Conservation (phyloP, 176 grass and related monocot species). For the Ensete glaucum region DNA sequence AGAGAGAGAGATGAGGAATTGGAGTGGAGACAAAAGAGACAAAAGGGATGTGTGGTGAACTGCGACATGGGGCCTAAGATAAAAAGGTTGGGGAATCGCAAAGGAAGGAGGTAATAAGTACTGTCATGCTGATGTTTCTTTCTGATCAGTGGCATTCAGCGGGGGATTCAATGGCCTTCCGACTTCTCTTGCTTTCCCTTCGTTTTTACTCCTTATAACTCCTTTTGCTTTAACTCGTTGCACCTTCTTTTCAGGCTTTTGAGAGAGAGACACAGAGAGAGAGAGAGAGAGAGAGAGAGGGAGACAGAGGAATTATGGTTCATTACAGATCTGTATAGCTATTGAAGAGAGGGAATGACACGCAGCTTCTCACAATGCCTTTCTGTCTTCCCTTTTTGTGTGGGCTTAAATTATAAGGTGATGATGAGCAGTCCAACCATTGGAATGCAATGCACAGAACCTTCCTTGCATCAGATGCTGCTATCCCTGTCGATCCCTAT, state of each 20-base stretch:
- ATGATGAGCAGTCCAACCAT: constrained; percentile 22
- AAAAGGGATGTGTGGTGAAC: constrained; percentile 33
- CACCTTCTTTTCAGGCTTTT: constrained; percentile 9
- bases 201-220: constrained; percentile 15
- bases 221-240: neutral
- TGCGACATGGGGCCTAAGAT: constrained; percentile 13
- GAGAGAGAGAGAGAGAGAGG: too few relatives aligned
- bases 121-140: constrained; percentile 41
- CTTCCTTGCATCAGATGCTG: too few relatives aligned
- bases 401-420: constrained; percentile 29
- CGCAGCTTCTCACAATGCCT: constrained; percentile 9
- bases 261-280: neutral
- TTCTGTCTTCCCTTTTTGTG: constrained; percentile 14
- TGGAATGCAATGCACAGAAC: neutral
- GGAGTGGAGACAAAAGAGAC: constrained; percentile 23
- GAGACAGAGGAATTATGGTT: too few relatives aligned
- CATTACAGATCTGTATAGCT: neutral
- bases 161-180: constrained; percentile 26
- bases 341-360: constrained; percentile 11
- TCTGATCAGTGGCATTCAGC: constrained; percentile 29
- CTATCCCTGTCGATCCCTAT: too few relatives aligned
- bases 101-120: constrained; percentile 7
- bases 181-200: constrained; percentile 17
- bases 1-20: neutral
- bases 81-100: constrained; percentile 12